Percentiles rank a stretch among this genome's conserved stretches.
Conservation (phyloP, 1,139 yeast species). For the Taphrina sp. region DNA sequence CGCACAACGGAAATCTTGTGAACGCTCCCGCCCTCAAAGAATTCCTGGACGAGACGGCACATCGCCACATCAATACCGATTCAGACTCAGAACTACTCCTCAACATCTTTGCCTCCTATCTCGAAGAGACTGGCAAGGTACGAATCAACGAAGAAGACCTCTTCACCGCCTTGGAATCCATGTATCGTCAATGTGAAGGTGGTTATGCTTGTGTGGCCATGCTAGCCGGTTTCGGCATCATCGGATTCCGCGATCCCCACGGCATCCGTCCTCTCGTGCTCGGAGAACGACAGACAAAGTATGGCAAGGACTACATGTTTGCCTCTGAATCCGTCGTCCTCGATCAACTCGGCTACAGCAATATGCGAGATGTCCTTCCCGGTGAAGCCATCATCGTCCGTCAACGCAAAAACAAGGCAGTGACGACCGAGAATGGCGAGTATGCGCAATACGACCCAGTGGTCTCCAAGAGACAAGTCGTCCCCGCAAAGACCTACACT, state of each 20-base stretch:
- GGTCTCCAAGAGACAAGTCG: conserved; percentile 61
- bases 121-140: conserved; percentile 86
- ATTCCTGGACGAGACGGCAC: conserved; percentile 87
- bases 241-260: conserved; percentile 96
- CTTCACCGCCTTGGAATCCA: conserved; percentile 79
- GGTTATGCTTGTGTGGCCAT: conserved; percentile 94
- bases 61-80: conserved; percentile 95
- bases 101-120: conserved; percentile 86
- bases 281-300: conserved; percentile 66
- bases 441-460: conserved; percentile 28
- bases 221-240: conserved; percentile 92
- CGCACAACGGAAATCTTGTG: conserved; percentile 93
- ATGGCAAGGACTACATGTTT: conserved; percentile 91
- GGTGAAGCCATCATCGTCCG: conserved; percentile 96
- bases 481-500: conserved; percentile 71
- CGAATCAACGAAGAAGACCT: conserved; percentile 90
- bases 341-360: conserved; percentile 84
- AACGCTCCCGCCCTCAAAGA: conserved; percentile 74
- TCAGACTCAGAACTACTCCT: conserved; percentile 88
- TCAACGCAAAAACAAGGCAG: conserved; percentile 32
- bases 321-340: conserved; percentile 94
- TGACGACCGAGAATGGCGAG: conserved; percentile 29
- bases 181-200: conserved; percentile 78
- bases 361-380: conserved; percentile 78
- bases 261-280: conserved; percentile 88